Base-by-base conservation (phyloP, 176 grass and related monocot genomes). In the Avena insularis region DNA sequence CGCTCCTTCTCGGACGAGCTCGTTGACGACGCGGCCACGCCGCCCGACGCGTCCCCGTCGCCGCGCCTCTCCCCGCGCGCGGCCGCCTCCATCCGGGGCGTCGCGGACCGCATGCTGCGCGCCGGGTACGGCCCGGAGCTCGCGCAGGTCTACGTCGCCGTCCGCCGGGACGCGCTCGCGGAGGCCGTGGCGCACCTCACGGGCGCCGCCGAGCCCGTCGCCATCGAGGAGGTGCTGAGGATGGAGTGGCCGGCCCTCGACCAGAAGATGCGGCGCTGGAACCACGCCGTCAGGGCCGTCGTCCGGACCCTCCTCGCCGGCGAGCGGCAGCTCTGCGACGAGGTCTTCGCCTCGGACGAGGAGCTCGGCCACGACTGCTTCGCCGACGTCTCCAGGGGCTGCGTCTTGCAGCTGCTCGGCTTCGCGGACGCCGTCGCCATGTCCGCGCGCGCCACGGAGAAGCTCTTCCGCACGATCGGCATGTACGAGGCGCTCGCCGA, bases 401-500 rank as follows among this genome's bases (percentile, higher is more conserved):
- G 85, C 79, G 85, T 98, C 74, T 83, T 93, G 77, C 94, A 93
- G 76, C 88, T 98, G 46, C 86, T 98, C 14, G 91, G 85, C 66
- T 98, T 98, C 59, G 97, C 65, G 20, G 87, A 89, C 75, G 97
- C 92, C 20, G 88, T 91, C 36, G 87, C 97, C 67, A 88, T 96
- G 82, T 79, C 88, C 13, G 58, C 86, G 58, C 80, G 87, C 19
- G 79, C 94, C 14, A 23, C 85, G 6, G 94, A 98, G 71, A 98
- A 90, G 79, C 88, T 98, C 51, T 98, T 87, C 79, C 87, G 97
- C 55, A 90, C 88, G 45, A 83, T 98, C 15, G 87, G 85, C 69
- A 96, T 98, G 94, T 94, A 91, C 87, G 94, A 98, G 84, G 94
- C 92, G 77, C 87, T 98, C 36, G 8, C 76, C 9, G 97, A 87